Evolutionary conservation across 192 early-diverging fungal species (phyloP), one percentile per base, ranked within the genome.

Genomic region (Backusella westeae): DNA sequence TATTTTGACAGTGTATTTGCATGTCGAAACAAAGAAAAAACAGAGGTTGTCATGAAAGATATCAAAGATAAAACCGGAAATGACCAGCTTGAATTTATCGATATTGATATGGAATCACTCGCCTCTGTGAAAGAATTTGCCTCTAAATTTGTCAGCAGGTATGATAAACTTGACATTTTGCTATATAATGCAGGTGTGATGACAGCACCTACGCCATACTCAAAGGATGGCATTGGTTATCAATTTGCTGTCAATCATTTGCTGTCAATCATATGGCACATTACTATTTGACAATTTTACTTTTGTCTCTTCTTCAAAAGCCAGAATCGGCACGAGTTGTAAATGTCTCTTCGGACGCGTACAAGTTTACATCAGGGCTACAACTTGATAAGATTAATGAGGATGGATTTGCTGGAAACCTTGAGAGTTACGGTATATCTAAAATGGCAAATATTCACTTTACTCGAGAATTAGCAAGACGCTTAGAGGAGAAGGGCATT

Each of bases 161-260:
- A 84, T 34, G 71, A 70, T 42, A 72, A 69, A 15, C 73, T 91
- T 4, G 82, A 91, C 69, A 79, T 86, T n/a, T 69, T 91, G 21
- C 75, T 89, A 41, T 85, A 88, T 80, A 92, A 90, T 82, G 91
- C 89, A 12, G 90, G 86, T 39, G 71, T 81, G 3, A 90, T 89
- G 87, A 83, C 63, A 10, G 29, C 23, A 26, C 29, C 29, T 14
- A 69, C 34, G 6, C 19, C 46, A 0, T 63, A 44, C 8, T 56
- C n/a, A 19, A 59, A 29, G 15, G 19, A 32, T 46, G 88, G 88
- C n/a, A 75, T 83, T 65, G 87, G 89, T 73, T 75, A 78, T 41
- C 89, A 90, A 77, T 83, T 91, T 39, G 87, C 81, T 9, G 72
- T 73, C 34, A 89, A 87, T 70, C 88, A 90, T 77, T 91, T 39